Percentiles rank a stretch among this genome's conserved stretches.
Conservation (phyloP, 805 yeast genomes). For the Tetrapisispora pingtungensis region DNA sequence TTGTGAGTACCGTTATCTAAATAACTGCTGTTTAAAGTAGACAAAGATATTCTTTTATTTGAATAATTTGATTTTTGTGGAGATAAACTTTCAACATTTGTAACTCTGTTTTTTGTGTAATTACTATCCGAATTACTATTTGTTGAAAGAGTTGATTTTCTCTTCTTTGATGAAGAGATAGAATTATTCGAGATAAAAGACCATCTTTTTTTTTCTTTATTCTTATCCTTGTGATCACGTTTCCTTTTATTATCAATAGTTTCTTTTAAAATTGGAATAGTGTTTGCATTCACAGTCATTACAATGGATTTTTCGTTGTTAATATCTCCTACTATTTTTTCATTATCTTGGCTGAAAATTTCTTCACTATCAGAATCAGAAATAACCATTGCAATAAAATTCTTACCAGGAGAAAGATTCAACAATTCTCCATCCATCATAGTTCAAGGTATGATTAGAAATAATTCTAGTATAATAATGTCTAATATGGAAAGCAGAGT, state of each 20-base stretch:
- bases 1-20: not conserved
- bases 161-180: constrained; percentile 17
- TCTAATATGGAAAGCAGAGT: no score
- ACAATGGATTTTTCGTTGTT: not conserved
- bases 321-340: not conserved
- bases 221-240: not conserved
- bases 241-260: not conserved
- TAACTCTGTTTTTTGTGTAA: not conserved
- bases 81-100: constrained; percentile 4
- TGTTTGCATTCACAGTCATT: not conserved
- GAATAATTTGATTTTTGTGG: constrained; percentile 1
- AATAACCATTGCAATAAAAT: constrained; percentile 26
- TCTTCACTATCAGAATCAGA: constrained; percentile 25
- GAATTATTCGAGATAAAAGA: constrained; percentile 24
- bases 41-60: constrained; percentile 10
- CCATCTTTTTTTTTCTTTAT: constrained; percentile 13
- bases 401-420: constrained; percentile 4
- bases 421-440: not conserved
- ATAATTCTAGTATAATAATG: no score
- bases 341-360: not conserved
- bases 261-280: not conserved
- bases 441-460: no score
- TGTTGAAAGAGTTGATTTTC: constrained; percentile 25
- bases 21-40: constrained; percentile 3
- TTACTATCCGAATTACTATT: constrained; percentile 12